Evolutionary conservation across 2,329 filamentous ascomycete genomes (phyloP).

Genomic region (Pseudogymnoascus sp.): DNA sequence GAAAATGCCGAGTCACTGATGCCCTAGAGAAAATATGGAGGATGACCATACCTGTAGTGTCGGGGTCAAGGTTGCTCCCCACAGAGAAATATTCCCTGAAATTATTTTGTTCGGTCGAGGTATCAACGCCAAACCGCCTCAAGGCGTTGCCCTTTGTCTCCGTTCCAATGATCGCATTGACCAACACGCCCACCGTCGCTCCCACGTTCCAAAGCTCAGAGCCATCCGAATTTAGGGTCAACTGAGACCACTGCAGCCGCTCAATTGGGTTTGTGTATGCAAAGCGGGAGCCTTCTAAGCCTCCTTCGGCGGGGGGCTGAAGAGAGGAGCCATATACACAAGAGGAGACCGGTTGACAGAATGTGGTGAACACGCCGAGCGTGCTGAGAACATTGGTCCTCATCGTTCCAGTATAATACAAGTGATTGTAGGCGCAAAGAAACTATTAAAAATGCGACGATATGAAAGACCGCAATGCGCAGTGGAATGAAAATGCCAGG

Average conservation of each 20-base stretch:
- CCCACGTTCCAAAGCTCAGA: not conserved
- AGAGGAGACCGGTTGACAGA: not conserved
- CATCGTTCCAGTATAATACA: not conserved
- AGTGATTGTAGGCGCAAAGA: not conserved
- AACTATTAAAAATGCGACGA: not conserved
- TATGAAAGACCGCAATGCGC: not conserved
- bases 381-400: not conserved
- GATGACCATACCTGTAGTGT: not conserved
- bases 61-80: not conserved
- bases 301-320: not conserved
- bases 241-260: not conserved
- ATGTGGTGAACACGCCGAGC: slow-evolving; percentile 1
- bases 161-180: not conserved
- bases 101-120: not conserved
- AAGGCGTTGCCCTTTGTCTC: not conserved
- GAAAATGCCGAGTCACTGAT: not conserved
- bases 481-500: not conserved
- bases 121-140: not conserved
- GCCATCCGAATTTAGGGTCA: not conserved
- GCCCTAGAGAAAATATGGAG: not conserved
- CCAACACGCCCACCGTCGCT: not conserved
- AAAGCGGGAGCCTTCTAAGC: not conserved
- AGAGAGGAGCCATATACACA: not conserved
- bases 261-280: not conserved
- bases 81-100: not conserved